phyloP scores from a whole-genome alignment of 176 grass and related monocot genomes.

The Chrysopogon serrulatus region DNA sequence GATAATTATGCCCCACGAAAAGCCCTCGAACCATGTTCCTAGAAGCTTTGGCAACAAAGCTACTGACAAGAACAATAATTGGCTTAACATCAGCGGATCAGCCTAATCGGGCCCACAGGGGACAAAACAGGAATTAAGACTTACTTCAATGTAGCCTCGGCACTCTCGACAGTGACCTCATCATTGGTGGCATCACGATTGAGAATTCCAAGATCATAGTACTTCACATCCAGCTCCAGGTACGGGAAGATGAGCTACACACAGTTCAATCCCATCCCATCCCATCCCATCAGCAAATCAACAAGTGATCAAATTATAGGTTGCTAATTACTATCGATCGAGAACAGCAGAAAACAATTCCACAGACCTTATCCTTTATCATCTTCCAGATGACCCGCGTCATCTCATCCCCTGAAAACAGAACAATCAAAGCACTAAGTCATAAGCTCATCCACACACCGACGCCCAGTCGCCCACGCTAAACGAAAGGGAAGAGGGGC shows the following conservation, averaged over 20 bases:
- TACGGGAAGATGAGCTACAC: conserved; percentile 86
- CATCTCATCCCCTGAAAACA: conserved; percentile 90
- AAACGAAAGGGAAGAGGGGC: background rate
- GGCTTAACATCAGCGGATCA: background rate
- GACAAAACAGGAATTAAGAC: background rate
- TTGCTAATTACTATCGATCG: background rate
- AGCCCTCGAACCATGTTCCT: background rate
- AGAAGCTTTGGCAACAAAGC: background rate
- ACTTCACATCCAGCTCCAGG: conserved; percentile 88
- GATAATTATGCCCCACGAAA: background rate
- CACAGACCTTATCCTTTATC: conserved; percentile 90
- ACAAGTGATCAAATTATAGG: background rate
- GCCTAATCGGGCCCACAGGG: background rate
- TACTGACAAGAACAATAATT: background rate
- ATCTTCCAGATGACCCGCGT: conserved; percentile 88
- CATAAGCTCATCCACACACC: background rate
- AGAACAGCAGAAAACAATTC: background rate
- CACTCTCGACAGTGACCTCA: conserved; percentile 79
- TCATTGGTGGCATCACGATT: conserved; percentile 91
- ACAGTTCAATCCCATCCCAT: background rate
- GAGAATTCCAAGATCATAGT: conserved; percentile 87
- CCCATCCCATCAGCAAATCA: background rate
- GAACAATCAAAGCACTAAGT: background rate
- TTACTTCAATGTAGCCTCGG: conserved; percentile 89
- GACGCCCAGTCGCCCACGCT: background rate